Percentiles rank a stretch among this genome's conserved stretches.
phyloP scores from a whole-genome alignment of 2,329 filamentous ascomycete species.

The Pyrenophora graminea region DNA sequence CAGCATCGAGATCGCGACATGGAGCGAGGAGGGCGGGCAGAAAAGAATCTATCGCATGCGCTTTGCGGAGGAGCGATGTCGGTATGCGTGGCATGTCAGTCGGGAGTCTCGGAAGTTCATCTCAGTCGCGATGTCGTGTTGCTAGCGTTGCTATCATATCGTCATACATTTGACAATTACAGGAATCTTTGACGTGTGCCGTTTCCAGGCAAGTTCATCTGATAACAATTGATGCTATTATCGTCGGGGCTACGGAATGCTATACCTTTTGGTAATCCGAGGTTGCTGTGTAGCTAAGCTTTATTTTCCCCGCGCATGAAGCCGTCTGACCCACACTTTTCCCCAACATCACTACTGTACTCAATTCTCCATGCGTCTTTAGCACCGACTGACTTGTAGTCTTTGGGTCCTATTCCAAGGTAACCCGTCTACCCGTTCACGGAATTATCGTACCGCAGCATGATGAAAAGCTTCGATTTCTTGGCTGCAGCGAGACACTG shows the following conservation, averaged over 20 bases:
- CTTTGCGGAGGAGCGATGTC: slow-evolving; percentile 61
- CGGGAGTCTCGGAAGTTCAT: background rate
- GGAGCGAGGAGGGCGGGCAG: slow-evolving; percentile 65
- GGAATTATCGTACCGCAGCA: no score
- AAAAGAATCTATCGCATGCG: slow-evolving; percentile 59
- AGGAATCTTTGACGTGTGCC: no score
- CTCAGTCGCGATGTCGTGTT: background rate
- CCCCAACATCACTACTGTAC: background rate
- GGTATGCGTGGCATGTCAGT: slow-evolving; percentile 60
- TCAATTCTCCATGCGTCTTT: background rate
- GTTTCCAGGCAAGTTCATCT: no score
- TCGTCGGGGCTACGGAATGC: background rate
- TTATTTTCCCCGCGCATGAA: slow-evolving; percentile 9
- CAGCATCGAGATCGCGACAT: slow-evolving; percentile 66
- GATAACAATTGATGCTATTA: background rate
- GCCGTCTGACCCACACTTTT: slow-evolving; percentile 4
- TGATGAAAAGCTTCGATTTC: no score
- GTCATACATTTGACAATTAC: background rate
- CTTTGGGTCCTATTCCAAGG: background rate
- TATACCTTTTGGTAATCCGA: background rate
- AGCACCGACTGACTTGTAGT: background rate
- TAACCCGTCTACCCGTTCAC: no score
- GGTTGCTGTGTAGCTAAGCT: slow-evolving; percentile 8
- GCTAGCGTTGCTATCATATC: slow-evolving; percentile 4
- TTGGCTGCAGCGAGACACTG: no score